Evolutionary conservation across 305 asterid genomes (phyloP), one percentile per base, ranked within the genome.

Genomic region (Fraxinus xanthoxyloides): DNA sequence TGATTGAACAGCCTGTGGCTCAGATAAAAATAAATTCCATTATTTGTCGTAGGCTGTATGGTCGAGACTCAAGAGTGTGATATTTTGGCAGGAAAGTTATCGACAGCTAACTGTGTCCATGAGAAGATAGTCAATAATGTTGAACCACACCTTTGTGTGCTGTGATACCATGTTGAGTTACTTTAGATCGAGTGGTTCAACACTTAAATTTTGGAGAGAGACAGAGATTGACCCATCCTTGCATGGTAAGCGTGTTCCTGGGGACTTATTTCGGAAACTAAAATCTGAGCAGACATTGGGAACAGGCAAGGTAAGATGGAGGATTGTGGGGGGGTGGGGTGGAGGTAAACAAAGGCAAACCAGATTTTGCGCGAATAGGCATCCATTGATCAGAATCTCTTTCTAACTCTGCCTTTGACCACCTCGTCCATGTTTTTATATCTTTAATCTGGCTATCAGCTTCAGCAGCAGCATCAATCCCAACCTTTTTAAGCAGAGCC

Each of bases 331-430:
- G 9, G 75, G 38, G 7, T 7, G 12, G 21, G 31, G 30, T 1
- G 59, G 51, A 75, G 84, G 77, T 80, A 75, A 63, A 24, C 6
- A 67, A 82, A 78, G 82, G 23, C 92, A 79, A 61, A 95, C 98
- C 95, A 78, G 95, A 79, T 82, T 86, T 87, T 59, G 92, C 75
- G 79, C 84, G 95, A 83, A 91, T 87, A 76, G 99, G 99, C 97
- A 94, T 89, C 99, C 98, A 96, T 54, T 88, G 92, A 79, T 87
- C 87, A 61, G 85, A 83, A 78, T 92, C 98, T 85, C 93, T 92
- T 72, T 81, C 88, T 76, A 89, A 87, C 87, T 94, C 99, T 72
- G 93, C 95, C 86, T 87, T 86, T 76, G 98, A 93, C 98, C 99
- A 96, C 88, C 89, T 90, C 76, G 83, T 84, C 99, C 98, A 96